Evolutionary conservation across 202 grass and related monocot species (phyloP).

Genomic region (Carex arenaria): DNA sequence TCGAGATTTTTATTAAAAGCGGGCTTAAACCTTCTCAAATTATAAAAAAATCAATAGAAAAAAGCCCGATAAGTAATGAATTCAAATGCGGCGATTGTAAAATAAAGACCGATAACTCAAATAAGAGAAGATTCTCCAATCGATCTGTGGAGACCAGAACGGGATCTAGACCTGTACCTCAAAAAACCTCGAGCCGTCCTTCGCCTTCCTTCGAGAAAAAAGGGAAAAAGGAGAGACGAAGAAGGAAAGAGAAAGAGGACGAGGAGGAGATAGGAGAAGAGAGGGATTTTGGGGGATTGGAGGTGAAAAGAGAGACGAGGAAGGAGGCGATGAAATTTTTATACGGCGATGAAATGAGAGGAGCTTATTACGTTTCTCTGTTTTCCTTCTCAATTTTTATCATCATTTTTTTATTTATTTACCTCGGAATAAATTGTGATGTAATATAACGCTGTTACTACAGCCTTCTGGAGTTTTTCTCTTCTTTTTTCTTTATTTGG

Average conservation of each 20-base stretch:
- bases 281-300: constrained; percentile 7
- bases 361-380: not conserved
- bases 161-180: constrained; percentile 25
- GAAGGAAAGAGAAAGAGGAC: not conserved
- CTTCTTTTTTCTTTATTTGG: not conserved
- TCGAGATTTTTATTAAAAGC: not conserved
- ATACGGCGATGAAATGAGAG: not conserved
- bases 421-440: not conserved
- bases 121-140: not conserved
- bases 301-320: not conserved
- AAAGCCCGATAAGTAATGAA: not conserved
- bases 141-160: constrained; percentile 8
- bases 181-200: constrained; percentile 3
- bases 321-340: not conserved
- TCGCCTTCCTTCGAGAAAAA: constrained; percentile 1
- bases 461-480: not conserved
- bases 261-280: not conserved
- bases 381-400: not conserved
- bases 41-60: not conserved
- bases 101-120: not conserved
- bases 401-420: not conserved
- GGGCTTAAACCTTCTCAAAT: constrained; percentile 9
- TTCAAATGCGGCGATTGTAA: not conserved
- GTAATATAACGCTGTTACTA: not conserved
- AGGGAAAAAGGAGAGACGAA: not conserved